A percentile compares a stretch with the other conserved stretches of the same genome.
Conservation (phyloP, 169 alveolate species). For the Cryptosporidium ubiquitum region DNA sequence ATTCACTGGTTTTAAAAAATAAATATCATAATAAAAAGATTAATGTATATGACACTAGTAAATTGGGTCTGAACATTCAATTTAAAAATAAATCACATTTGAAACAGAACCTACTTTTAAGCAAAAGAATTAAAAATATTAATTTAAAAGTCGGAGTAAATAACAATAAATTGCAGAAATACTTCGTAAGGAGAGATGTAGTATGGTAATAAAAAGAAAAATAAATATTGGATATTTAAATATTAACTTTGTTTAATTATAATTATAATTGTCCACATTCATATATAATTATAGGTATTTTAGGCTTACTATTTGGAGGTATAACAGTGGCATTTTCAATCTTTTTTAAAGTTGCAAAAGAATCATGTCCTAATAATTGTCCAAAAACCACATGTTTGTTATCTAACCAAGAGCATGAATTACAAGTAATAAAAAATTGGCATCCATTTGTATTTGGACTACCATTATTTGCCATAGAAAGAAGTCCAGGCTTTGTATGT, state of each 20-base stretch:
- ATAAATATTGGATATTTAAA: too few relatives aligned
- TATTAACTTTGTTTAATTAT: too few relatives aligned
- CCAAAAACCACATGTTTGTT: constrained; percentile 96
- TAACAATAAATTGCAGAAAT: constrained; percentile 54
- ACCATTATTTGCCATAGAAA: constrained; percentile 94
- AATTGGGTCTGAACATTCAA: neutral
- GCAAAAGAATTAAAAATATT: constrained; percentile 11
- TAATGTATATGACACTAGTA: neutral
- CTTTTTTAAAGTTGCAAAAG: constrained; percentile 82
- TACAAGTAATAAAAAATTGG: constrained; percentile 96
- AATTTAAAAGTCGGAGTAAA: constrained; percentile 51
- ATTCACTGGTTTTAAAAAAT: neutral
- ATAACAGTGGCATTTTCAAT: constrained; percentile 87
- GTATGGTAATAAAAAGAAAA: constrained; percentile 44
- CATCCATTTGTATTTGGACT: constrained; percentile 93
- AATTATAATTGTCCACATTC: constrained; percentile 62
- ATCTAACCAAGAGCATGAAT: constrained; percentile 95
- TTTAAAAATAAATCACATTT: neutral
- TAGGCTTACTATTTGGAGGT: constrained; percentile 83
- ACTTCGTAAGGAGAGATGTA: constrained; percentile 52
- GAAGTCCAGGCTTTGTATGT: constrained; percentile 87
- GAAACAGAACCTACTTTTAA: constrained; percentile 29
- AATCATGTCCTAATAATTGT: constrained; percentile 85
- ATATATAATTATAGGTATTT: constrained; percentile 69
- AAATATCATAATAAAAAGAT: neutral